Percentiles rank a stretch among this genome's conserved stretches.
These are phyloP conservation scores for Curvularia spicifera DNA, from an alignment of 2,329 filamentous ascomycete species.

Conservation along the genomic window DNA sequence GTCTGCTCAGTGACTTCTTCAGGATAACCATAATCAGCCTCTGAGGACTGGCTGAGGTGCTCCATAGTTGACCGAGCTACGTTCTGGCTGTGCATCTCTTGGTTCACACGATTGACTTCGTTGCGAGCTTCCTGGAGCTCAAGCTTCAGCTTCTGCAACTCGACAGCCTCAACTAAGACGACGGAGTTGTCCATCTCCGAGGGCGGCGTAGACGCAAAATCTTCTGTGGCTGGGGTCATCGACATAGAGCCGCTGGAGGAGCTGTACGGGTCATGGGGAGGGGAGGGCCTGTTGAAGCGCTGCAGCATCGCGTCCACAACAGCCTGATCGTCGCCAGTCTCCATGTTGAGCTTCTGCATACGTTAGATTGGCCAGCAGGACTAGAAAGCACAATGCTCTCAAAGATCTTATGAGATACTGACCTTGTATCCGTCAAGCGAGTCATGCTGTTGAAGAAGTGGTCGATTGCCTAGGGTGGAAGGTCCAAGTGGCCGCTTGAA, in stretches of 20 bases:
- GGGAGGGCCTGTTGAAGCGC: conserved; percentile 67
- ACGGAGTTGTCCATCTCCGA: conserved; percentile 35
- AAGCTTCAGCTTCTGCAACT: conserved; percentile 71
- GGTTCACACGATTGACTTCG: conserved; percentile 73
- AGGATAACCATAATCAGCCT: conserved; percentile 56
- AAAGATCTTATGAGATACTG: conserved; percentile 16
- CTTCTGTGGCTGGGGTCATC: conserved; percentile 67
- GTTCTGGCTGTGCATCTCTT: conserved; percentile 71
- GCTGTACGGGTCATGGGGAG: conserved; percentile 61
- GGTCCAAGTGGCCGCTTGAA: conserved; percentile 49
- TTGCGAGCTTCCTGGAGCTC: conserved; percentile 74
- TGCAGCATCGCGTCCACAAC: conserved; percentile 70
- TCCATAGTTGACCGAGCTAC: conserved; percentile 66
- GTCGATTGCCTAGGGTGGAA: conserved; percentile 45
- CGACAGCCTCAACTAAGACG: conserved; percentile 56
- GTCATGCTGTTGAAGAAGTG: conserved; percentile 27
- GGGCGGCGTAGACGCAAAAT: conserved; percentile 49
- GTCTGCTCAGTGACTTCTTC: conserved; percentile 59
- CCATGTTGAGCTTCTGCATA: conserved; percentile 56
- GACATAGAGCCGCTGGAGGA: conserved; percentile 66
- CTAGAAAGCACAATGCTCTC: neutral
- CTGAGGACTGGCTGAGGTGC: conserved; percentile 60
- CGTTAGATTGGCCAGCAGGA: conserved; percentile 41
- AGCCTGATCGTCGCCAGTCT: conserved; percentile 41
- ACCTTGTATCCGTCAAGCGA: conserved; percentile 43